phyloP scores from a whole-genome alignment of 208 protist genomes.

The Acanthamoeba royreba region DNA sequence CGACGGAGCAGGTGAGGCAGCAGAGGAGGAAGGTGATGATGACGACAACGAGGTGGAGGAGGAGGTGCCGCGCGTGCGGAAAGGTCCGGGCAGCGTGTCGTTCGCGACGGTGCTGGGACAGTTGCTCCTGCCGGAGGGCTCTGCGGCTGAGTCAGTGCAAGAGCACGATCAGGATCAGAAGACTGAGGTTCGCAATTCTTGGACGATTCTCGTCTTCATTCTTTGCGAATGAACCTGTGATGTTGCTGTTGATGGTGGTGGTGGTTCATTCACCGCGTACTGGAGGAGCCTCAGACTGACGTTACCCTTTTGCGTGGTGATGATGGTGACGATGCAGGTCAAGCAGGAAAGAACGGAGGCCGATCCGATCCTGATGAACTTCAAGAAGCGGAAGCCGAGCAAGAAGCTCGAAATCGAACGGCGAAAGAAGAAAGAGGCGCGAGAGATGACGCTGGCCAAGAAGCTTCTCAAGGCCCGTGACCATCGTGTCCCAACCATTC shows the following conservation, averaged over 20 bases:
- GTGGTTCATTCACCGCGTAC: too few relatives aligned
- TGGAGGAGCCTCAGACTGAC: too few relatives aligned
- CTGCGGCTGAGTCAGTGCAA: neutral
- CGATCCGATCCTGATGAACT: slow-evolving; percentile 8
- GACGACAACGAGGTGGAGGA: neutral
- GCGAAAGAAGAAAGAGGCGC: neutral
- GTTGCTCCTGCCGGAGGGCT: neutral
- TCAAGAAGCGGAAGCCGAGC: neutral
- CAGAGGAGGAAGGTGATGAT: neutral
- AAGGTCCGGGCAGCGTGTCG: neutral
- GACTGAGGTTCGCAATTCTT: too few relatives aligned
- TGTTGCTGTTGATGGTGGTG: too few relatives aligned
- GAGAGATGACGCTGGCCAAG: neutral
- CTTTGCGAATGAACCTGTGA: too few relatives aligned
- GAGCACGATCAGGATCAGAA: neutral
- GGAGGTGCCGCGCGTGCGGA: neutral
- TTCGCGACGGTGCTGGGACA: neutral
- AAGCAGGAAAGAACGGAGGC: neutral
- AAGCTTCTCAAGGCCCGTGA: neutral
- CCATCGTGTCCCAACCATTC: neutral
- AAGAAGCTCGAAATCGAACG: neutral
- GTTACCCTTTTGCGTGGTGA: too few relatives aligned
- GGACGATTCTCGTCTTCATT: neutral
- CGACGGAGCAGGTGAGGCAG: neutral
- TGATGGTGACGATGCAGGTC: too few relatives aligned